These are phyloP conservation scores for Rhinocladiella mackenziei DNA, from an alignment of 2,329 filamentous ascomycete genomes.

Conservation along the genomic window DNA sequence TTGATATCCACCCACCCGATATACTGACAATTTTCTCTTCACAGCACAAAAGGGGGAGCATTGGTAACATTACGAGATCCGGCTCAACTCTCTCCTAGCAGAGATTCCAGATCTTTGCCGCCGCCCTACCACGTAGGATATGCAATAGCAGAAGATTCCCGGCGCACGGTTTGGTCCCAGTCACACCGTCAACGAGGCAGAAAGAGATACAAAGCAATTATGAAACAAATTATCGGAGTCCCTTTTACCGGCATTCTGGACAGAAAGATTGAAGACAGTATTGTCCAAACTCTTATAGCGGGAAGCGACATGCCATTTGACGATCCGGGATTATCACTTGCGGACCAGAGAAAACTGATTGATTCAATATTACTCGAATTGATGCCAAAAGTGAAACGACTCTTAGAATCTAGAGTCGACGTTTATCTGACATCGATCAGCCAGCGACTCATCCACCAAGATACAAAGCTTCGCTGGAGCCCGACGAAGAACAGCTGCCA, in stretches of 20 bases:
- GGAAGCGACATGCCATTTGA: conserved; percentile 28
- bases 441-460: conserved; percentile 31
- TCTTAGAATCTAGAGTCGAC: conserved; percentile 30
- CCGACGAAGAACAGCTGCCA: conserved; percentile 39
- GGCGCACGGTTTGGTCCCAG: conserved; percentile 18
- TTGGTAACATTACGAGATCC: conserved; percentile 16
- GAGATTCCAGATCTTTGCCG: not conserved
- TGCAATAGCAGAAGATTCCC: conserved; percentile 3
- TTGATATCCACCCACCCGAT: not conserved
- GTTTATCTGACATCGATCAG: conserved; percentile 36
- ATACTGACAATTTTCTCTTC: not conserved
- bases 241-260: conserved; percentile 35
- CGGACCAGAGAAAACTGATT: not conserved
- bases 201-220: conserved; percentile 39
- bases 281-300: conserved; percentile 32
- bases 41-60: conserved; percentile 24
- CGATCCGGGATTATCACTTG: conserved; percentile 7
- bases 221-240: conserved; percentile 42
- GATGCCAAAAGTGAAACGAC: conserved; percentile 26
- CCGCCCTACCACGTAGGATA: not conserved
- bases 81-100: conserved; percentile 15
- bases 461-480: conserved; percentile 34
- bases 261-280: conserved; percentile 28
- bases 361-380: conserved; percentile 9
- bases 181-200: conserved; percentile 3